Conservation (phyloP, 495 filamentous ascomycete genomes). For the Pyrenula massariospora region DNA sequence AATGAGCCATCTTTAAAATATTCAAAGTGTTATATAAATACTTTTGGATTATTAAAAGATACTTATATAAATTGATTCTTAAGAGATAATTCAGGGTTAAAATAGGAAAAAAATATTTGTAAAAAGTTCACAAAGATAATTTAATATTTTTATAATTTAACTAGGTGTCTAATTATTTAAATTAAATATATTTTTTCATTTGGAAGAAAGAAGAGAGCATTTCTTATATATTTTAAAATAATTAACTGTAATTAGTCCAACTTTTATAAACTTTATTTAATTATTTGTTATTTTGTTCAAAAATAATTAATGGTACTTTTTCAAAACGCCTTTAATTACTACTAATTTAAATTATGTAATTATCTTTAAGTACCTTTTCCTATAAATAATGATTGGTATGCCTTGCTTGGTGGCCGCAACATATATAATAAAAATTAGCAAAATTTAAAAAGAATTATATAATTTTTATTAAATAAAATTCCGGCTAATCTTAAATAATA, state of each 20-base stretch:
- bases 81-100: too few species aligned
- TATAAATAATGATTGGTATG: background rate
- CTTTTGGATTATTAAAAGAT: too few species aligned
- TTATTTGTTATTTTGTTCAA: too few species aligned
- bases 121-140: too few species aligned
- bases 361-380: background rate
- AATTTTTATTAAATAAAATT: background rate
- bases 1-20: background rate
- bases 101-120: too few species aligned
- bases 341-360: background rate
- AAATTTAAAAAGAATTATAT: background rate
- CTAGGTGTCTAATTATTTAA: background rate
- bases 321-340: background rate
- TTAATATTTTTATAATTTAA: background rate
- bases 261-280: background rate
- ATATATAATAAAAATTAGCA: background rate
- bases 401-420: background rate
- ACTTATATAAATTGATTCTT: too few species aligned
- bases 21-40: background rate
- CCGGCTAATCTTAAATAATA: constrained; percentile 2
- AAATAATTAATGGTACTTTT: background rate
- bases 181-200: too few species aligned
- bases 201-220: too few species aligned
- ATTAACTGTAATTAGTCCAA: background rate
- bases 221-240: background rate